Conservation (phyloP, 805 yeast species). For the Cyberlindnera petersonii region DNA sequence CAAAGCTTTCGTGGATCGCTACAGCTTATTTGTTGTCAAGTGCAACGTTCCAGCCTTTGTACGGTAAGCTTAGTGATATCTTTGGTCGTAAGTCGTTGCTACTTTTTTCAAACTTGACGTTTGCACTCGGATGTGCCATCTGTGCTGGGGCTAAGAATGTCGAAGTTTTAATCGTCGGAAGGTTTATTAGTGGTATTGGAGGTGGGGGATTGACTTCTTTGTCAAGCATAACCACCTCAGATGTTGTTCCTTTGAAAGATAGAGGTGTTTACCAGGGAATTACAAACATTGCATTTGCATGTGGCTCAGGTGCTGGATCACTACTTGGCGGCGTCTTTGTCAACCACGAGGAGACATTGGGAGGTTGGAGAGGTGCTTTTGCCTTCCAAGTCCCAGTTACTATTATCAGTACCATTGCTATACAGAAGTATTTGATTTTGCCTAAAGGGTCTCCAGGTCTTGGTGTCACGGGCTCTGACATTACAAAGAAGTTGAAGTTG, state of each 20-base stretch:
- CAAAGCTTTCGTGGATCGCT: conserved; percentile 69
- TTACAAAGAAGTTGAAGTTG: conserved; percentile 44
- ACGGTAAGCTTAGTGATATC: conserved; percentile 67
- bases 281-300: conserved; percentile 69
- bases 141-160: conserved; percentile 51
- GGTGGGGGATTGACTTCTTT: conserved; percentile 83
- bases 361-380: conserved; percentile 53
- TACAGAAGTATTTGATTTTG: conserved; percentile 37
- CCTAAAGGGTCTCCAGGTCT: conserved; percentile 49
- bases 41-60: conserved; percentile 71
- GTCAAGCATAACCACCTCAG: conserved; percentile 72
- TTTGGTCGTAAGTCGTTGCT: conserved; percentile 59
- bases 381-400: conserved; percentile 51
- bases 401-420: conserved; percentile 38
- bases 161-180: conserved; percentile 44
- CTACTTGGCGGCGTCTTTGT: conserved; percentile 52
- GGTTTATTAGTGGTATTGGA: conserved; percentile 80
- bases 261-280: conserved; percentile 83
- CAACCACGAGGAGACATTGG: conserved; percentile 29
- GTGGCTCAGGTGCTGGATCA: conserved; percentile 76
- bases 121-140: conserved; percentile 53
- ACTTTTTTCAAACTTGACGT: conserved; percentile 49
- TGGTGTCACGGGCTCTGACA: conserved; percentile 41
- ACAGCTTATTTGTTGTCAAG: conserved; percentile 64
- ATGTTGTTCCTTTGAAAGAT: conserved; percentile 69